phyloP scores from a whole-genome alignment of 305 asterid species.

The Fraxinus sp. region DNA sequence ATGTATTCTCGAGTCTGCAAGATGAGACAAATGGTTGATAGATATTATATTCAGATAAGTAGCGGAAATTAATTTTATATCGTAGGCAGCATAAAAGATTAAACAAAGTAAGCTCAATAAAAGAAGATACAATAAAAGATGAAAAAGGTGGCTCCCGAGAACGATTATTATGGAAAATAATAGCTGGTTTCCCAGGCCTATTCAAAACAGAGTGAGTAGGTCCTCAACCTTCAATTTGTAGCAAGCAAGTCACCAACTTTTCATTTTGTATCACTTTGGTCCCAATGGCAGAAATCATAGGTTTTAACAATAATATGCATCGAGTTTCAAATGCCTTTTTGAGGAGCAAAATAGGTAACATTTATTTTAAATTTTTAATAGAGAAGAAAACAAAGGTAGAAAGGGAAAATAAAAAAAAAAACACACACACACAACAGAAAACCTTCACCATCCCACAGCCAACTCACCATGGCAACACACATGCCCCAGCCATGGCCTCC shows the following conservation, averaged over 20 bases:
- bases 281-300: not conserved
- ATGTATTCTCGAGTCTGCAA: slow-evolving; percentile 59
- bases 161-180: not conserved
- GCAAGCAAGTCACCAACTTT: not conserved
- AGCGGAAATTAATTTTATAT: not conserved
- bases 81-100: not conserved
- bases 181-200: not conserved
- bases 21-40: slow-evolving; percentile 24
- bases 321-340: not conserved
- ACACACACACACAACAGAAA: not conserved
- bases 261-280: not conserved
- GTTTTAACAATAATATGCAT: not conserved
- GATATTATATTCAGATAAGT: slow-evolving; percentile 9
- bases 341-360: not conserved
- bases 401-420: not conserved
- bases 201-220: not conserved
- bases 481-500: not conserved
- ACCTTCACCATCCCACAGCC: not conserved
- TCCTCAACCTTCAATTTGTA: not conserved
- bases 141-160: not conserved
- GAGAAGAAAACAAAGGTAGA: not conserved
- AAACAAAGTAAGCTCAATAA: not conserved
- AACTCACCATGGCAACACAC: not conserved
- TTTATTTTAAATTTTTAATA: not conserved
- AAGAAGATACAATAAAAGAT: not conserved